phyloP scores from a whole-genome alignment of 371 early-diverging fungal species.

The Mucor mucedo region DNA sequence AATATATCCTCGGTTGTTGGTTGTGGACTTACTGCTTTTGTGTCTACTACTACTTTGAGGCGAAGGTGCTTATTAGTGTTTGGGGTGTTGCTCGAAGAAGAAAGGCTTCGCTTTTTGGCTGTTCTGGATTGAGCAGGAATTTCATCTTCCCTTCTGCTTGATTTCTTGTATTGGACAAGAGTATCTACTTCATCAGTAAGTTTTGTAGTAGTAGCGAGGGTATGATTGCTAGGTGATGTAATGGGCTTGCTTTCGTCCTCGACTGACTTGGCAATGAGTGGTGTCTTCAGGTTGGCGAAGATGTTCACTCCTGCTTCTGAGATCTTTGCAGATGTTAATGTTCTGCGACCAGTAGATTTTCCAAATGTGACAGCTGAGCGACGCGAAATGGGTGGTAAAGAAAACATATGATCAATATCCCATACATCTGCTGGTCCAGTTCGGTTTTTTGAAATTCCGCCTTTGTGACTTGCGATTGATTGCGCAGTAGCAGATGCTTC shows the following conservation, averaged over 20 bases:
- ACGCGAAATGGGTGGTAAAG: not conserved
- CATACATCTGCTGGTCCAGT: constrained; percentile 29
- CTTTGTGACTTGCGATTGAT: not conserved
- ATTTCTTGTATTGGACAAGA: not conserved
- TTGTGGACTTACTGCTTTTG: no score
- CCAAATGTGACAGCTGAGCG: constrained; percentile 7
- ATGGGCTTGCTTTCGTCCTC: not conserved
- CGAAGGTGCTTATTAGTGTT: not conserved
- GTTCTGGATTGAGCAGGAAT: not conserved
- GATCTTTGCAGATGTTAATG: not conserved
- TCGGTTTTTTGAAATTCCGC: not conserved
- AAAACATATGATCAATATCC: constrained; percentile 26
- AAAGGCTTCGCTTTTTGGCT: not conserved
- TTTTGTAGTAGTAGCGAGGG: not conserved
- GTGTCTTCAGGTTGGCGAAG: constrained; percentile 6
- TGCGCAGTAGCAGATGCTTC: no score
- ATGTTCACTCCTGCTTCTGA: constrained; percentile 1
- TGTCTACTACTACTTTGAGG: no score
- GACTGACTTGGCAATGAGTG: not conserved
- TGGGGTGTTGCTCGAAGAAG: not conserved
- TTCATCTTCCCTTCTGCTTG: no score
- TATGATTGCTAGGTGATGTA: not conserved
- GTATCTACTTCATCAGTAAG: not conserved
- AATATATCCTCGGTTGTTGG: no score
- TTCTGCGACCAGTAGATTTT: not conserved